Base-by-base conservation (phyloP, 148 eudicot species). In the Cornus suecica region DNA sequence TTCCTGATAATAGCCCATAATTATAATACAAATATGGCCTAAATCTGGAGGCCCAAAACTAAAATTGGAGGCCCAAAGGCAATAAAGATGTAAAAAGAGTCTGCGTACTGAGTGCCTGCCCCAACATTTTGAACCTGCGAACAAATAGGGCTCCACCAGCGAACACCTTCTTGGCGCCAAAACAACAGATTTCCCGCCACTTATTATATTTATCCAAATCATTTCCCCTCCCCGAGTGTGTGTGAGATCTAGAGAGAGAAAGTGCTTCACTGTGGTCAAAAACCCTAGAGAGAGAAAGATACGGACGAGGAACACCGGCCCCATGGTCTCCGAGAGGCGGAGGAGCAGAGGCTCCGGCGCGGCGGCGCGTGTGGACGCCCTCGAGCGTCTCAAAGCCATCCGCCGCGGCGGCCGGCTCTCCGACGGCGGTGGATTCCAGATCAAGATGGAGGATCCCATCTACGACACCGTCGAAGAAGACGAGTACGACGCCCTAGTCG, bases 381-480 rank as follows among this genome's bases (percentile, higher is more conserved):
- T 96, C 54, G 89, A 90, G 52, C 93, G 88, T 25, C 88, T 96
- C 58, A 87, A 83, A 78, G 84, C 97, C 1, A 66, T 76, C 77
- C 90, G 90, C 8, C 73, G 74, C 11, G 91, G 94, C 34, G 88
- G 85, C 56, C 84, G 88, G 58, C 87, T 85, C 0, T 72, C 81
- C 51, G 75, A 41, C 6, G 37, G 48, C 31, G 45, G 71, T 76
- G 78, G 74, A 0, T 82, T 78, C 78, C 88, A 88, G 69, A 24
- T 96, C 83, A 90, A 88, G 51, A 69, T 91, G 15, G 98, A 93
- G 6, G 78, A 84, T 24, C 99, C 94, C 15, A 96, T 96, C 31
- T 96, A 88, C 85, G 99, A 96, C 86, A 84, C 88, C 0, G 91
- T 96, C 11, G 99, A 84, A 8, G 99, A 93, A 0, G 99, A 91